Evolutionary conservation across 2,329 filamentous ascomycete genomes (phyloP).

Genomic region (Talaromyces sp.): DNA sequence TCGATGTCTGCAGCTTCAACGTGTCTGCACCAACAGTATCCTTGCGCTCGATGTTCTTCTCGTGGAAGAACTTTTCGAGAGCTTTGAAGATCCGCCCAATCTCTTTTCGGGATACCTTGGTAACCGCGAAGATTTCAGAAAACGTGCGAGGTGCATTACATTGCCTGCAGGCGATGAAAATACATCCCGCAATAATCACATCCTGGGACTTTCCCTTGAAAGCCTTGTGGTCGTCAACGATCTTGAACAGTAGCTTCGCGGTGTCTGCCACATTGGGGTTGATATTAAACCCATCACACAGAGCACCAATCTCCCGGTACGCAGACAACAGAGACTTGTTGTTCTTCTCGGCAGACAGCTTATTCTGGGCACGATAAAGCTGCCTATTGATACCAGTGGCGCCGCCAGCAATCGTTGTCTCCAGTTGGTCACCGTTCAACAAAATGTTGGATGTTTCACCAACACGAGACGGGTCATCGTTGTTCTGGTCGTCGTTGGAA

Average conservation of each 20-base stretch:
- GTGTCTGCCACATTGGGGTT: conserved; percentile 77
- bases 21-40: conserved; percentile 56
- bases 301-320: conserved; percentile 78
- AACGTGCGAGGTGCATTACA: conserved; percentile 83
- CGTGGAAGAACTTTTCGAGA: conserved; percentile 79
- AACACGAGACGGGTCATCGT: conserved; percentile 95
- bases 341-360: conserved; percentile 71
- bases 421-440: conserved; percentile 81
- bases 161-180: conserved; percentile 95
- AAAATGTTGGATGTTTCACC: conserved; percentile 89
- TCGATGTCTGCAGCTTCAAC: conserved; percentile 51
- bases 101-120: conserved; percentile 93
- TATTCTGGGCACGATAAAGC: conserved; percentile 77
- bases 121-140: conserved; percentile 87
- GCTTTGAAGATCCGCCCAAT: conserved; percentile 94
- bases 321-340: conserved; percentile 77
- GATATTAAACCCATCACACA: conserved; percentile 80
- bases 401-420: conserved; percentile 80
- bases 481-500: conserved; percentile 94
- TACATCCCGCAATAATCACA: conserved; percentile 88
- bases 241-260: conserved; percentile 92
- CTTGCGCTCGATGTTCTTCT: conserved; percentile 58
- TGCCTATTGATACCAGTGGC: conserved; percentile 67
- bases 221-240: conserved; percentile 83
- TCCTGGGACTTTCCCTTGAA: conserved; percentile 96